These are phyloP conservation scores for Aspergillaceae sp. DNA, from an alignment of 2,329 filamentous ascomycete species.

Conservation along the genomic window DNA sequence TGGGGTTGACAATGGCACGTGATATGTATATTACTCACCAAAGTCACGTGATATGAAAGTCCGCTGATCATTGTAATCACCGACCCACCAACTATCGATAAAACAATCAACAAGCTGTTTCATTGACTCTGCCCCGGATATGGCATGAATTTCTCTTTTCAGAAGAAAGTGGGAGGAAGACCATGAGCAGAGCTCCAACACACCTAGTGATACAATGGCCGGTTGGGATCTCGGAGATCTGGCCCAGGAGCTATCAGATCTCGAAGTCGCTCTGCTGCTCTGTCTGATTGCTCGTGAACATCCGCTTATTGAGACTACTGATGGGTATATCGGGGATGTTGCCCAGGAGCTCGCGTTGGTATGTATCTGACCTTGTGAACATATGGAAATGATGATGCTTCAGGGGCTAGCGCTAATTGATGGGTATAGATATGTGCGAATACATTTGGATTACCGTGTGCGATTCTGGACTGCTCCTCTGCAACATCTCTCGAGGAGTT, in stretches of 20 bases:
- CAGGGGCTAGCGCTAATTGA: not conserved
- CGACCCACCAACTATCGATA: no score
- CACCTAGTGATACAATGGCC: conserved; percentile 42
- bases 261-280: conserved; percentile 78
- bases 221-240: conserved; percentile 55
- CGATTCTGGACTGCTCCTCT: conserved; percentile 62
- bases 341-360: conserved; percentile 66
- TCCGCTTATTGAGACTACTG: conserved; percentile 72
- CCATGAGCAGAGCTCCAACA: not conserved
- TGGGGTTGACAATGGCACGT: no score
- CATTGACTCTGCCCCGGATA: no score
- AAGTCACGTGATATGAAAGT: no score
- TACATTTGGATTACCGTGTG: conserved; percentile 64
- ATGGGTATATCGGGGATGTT: conserved; percentile 56
- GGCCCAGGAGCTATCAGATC: conserved; percentile 71
- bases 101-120: no score
- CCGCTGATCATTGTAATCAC: no score
- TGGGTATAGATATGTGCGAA: conserved; percentile 51
- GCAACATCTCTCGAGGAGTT: conserved; percentile 76
- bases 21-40: no score
- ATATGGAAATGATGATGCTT: not conserved
- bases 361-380: conserved; percentile 6
- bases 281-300: conserved; percentile 76
- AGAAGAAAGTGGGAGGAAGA: no score
- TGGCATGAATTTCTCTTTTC: not conserved